phyloP scores from a whole-genome alignment of 495 filamentous ascomycete genomes.

The Xylaria grammica region DNA sequence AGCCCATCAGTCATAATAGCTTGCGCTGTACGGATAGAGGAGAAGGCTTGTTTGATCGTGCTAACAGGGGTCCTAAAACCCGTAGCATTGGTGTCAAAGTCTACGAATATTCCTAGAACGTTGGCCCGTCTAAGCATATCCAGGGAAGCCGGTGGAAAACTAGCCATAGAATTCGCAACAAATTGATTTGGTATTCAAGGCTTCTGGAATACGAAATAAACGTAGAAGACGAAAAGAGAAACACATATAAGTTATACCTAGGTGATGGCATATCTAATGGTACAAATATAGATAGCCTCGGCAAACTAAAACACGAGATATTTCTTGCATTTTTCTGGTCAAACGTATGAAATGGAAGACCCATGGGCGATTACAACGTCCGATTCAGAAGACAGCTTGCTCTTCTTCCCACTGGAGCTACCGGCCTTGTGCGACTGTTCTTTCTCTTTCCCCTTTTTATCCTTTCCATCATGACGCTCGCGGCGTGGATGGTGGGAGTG shows the following conservation, averaged over 20 bases:
- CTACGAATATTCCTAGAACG: neutral
- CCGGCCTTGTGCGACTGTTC: slow-evolving; percentile 11
- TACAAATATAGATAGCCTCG: neutral
- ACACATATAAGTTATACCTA: neutral
- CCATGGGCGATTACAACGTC: slow-evolving; percentile 37
- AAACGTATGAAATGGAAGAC: slow-evolving; percentile 22
- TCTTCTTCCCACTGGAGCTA: slow-evolving; percentile 29
- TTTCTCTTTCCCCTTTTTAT: slow-evolving; percentile 33
- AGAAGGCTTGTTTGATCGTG: neutral
- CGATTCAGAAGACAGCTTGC: slow-evolving; percentile 32
- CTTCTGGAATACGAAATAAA: neutral
- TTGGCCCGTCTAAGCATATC: neutral
- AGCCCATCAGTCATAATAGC: neutral
- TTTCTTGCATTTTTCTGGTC: neutral
- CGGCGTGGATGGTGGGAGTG: slow-evolving; percentile 11
- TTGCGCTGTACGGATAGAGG: neutral
- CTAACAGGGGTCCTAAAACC: neutral
- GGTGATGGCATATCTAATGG: neutral
- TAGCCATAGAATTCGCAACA: neutral
- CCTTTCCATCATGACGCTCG: slow-evolving; percentile 33
- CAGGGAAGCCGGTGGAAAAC: neutral
- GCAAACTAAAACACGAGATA: neutral
- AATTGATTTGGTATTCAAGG: neutral
- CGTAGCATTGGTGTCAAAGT: neutral
- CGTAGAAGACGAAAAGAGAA: neutral